A percentile compares a stretch with the other conserved stretches of the same genome.
Evolutionary conservation across 257 asterid genomes (phyloP).

Genomic region (Coffea canephora): DNA sequence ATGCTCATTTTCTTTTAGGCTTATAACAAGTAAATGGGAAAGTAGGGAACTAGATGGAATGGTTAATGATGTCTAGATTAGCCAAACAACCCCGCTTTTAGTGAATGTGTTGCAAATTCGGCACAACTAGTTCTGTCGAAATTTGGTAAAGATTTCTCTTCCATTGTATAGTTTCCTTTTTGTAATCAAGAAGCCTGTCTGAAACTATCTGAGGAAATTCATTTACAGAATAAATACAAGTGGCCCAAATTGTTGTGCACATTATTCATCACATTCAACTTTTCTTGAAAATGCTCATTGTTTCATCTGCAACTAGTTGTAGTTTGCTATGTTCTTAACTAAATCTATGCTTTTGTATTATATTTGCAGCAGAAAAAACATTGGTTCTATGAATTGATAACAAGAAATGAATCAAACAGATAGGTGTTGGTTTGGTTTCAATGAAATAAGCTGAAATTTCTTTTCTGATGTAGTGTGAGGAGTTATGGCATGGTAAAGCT

Average conservation of each 20-base stretch:
- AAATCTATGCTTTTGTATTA: neutral
- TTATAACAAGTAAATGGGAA: too few species aligned
- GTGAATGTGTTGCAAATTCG: neutral
- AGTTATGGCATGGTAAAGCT: constrained; percentile 74
- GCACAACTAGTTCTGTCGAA: neutral
- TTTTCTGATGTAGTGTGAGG: constrained; percentile 50
- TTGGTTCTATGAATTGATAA: neutral
- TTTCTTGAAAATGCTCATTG: neutral
- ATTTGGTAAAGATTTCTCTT: neutral
- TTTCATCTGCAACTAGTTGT: neutral
- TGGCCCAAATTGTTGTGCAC: neutral
- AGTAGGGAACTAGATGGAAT: neutral
- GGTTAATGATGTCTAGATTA: neutral
- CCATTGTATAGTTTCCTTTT: neutral
- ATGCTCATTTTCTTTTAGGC: too few species aligned
- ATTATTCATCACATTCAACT: neutral
- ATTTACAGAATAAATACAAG: neutral
- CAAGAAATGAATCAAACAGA: neutral
- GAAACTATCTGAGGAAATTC: neutral
- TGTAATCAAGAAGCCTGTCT: neutral
- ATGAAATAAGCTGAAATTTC: neutral
- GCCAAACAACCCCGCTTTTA: neutral
- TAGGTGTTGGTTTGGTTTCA: too few species aligned
- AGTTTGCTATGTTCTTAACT: neutral
- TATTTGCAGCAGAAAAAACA: neutral